Conservation (phyloP, 257 asterid genomes). For the Solanum pinnatisectum region DNA sequence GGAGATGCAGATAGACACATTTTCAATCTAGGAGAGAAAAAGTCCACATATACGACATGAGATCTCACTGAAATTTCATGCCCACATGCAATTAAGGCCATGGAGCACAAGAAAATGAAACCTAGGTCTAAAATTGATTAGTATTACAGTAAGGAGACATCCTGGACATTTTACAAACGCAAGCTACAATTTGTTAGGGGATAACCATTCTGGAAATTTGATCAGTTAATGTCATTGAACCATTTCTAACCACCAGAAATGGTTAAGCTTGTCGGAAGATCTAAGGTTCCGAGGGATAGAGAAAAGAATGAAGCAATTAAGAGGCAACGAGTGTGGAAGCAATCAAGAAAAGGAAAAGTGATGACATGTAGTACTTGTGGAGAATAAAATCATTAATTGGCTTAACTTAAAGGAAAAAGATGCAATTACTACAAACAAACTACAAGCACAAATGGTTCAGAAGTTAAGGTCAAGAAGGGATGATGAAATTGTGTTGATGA, state of each 20-base stretch:
- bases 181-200: background rate
- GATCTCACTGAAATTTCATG: too few species aligned
- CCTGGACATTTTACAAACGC: too few species aligned
- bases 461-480: background rate
- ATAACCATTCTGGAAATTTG: too few species aligned
- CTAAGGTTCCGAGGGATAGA: background rate
- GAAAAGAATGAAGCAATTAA: background rate
- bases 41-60: too few species aligned
- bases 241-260: too few species aligned
- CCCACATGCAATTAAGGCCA: too few species aligned
- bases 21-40: too few species aligned
- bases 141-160: too few species aligned
- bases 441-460: background rate
- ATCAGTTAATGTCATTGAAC: background rate
- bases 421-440: background rate
- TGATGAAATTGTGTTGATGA: background rate
- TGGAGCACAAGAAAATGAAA: too few species aligned
- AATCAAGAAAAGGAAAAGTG: background rate
- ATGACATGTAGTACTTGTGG: background rate
- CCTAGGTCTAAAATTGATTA: too few species aligned
- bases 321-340: background rate
- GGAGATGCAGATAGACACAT: too few species aligned
- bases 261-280: background rate
- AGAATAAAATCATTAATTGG: background rate
- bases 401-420: background rate